A percentile compares a stretch with the other conserved stretches of the same genome.
Conservation (phyloP, 768 basidiomycete genomes). For the Tylopilus cervinicoccineus region DNA sequence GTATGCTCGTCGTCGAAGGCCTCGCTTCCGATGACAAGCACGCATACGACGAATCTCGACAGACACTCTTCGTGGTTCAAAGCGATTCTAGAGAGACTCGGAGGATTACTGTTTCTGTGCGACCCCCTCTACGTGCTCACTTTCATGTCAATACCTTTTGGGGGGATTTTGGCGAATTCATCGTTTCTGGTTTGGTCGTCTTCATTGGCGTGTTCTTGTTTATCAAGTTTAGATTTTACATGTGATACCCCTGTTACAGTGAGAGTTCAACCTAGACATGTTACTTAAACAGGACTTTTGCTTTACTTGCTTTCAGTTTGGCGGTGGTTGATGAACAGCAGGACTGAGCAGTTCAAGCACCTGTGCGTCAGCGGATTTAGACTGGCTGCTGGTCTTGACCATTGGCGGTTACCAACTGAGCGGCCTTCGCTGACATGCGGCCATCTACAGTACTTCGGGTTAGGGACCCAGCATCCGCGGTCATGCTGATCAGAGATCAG, state of each 20-base stretch:
- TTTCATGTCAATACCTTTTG: constrained; percentile 64
- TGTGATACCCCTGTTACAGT: constrained; percentile 14
- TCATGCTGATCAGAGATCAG: too few relatives aligned
- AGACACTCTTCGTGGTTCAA: constrained; percentile 70
- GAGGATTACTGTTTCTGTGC: constrained; percentile 50
- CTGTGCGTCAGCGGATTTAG: too few relatives aligned
- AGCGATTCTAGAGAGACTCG: constrained; percentile 43
- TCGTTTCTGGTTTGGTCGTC: constrained; percentile 30
- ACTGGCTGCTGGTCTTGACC: too few relatives aligned
- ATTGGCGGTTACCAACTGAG: too few relatives aligned
- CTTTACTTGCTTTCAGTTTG: neutral
- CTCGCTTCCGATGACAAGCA: constrained; percentile 49
- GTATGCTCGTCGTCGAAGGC: constrained; percentile 57
- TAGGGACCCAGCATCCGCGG: too few relatives aligned
- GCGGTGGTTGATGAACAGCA: neutral
- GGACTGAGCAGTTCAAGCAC: neutral
- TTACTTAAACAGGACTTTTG: neutral
- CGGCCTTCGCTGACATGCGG: too few relatives aligned
- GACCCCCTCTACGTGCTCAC: constrained; percentile 45
- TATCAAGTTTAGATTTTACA: constrained; percentile 25
- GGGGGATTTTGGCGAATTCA: constrained; percentile 47
- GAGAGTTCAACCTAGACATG: neutral
- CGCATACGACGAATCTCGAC: constrained; percentile 57
- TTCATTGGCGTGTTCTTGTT: constrained; percentile 30
- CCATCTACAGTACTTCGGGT: too few relatives aligned